Evolutionary conservation across 2,329 filamentous ascomycete species (phyloP).

Genomic region (Metarhizium rileyi): DNA sequence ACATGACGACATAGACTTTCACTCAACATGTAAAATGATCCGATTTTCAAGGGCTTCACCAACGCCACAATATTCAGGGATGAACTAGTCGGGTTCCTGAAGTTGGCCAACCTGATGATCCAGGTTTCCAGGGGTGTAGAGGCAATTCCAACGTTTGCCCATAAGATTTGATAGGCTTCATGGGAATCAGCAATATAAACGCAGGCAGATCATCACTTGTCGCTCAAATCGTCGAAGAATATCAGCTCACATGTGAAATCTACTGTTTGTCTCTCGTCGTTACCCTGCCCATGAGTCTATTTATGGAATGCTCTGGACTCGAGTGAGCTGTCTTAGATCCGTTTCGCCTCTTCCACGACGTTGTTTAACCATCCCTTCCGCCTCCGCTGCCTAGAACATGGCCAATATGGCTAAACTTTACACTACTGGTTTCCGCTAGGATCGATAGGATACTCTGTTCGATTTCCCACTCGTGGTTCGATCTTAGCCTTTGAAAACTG

Average conservation of each 20-base stretch:
- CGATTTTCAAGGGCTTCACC: neutral
- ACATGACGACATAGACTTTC: conserved; percentile 1
- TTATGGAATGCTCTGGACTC: conserved; percentile 5
- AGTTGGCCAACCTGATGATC: neutral
- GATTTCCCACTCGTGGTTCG: neutral
- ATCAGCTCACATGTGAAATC: neutral
- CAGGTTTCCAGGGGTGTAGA: neutral
- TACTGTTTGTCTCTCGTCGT: neutral
- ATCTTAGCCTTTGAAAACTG: neutral
- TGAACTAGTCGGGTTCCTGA: neutral
- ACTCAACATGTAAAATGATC: neutral
- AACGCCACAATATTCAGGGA: neutral
- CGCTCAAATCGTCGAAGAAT: neutral
- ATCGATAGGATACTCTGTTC: neutral
- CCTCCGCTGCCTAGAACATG: too few species aligned
- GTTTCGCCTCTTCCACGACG: neutral
- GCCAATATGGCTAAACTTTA: neutral
- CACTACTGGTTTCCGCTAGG: neutral
- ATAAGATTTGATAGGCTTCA: neutral
- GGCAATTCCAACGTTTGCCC: neutral
- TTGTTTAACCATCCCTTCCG: neutral
- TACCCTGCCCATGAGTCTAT: neutral
- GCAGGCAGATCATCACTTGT: neutral
- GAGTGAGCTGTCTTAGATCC: neutral
- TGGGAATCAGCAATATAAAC: neutral